Percentiles rank a stretch among this genome's conserved stretches.
These are phyloP conservation scores for Trichoderma atroviride DNA, from an alignment of 2,329 filamentous ascomycete species.

Conservation along the genomic window DNA sequence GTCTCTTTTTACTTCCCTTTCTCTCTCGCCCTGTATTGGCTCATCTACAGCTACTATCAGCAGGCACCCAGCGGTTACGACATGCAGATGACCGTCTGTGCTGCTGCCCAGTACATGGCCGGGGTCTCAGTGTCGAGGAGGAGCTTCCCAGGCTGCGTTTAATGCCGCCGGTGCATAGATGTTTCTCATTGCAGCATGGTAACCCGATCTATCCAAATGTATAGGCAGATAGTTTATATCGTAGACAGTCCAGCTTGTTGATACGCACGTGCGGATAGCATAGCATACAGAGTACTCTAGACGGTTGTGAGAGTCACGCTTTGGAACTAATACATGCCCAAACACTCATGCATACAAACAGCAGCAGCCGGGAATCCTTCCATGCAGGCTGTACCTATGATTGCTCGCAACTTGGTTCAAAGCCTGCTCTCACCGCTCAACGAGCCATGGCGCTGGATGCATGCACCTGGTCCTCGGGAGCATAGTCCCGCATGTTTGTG, in stretches of 20 bases:
- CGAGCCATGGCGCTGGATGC: neutral
- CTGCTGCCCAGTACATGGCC: neutral
- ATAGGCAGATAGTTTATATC: neutral
- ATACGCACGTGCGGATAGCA: neutral
- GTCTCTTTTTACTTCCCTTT: neutral
- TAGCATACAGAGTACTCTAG: neutral
- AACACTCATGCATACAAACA: neutral
- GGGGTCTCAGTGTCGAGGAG: neutral
- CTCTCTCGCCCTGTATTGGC: neutral
- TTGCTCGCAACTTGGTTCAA: neutral
- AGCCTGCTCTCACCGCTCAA: slow-evolving; percentile 9
- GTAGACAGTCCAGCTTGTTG: neutral
- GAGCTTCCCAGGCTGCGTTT: neutral
- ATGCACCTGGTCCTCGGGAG: neutral
- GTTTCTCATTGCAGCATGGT: neutral
- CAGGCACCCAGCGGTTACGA: neutral
- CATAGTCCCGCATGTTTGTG: slow-evolving; percentile 1
- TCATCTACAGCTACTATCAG: neutral
- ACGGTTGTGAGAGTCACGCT: neutral
- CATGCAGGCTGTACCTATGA: neutral
- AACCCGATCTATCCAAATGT: neutral
- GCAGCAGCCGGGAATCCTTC: neutral
- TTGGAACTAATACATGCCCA: neutral
- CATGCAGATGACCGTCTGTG: neutral
- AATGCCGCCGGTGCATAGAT: neutral